These are phyloP conservation scores for Dothistroma septosporum DNA, from an alignment of 2,329 filamentous ascomycete species.

Conservation along the genomic window DNA sequence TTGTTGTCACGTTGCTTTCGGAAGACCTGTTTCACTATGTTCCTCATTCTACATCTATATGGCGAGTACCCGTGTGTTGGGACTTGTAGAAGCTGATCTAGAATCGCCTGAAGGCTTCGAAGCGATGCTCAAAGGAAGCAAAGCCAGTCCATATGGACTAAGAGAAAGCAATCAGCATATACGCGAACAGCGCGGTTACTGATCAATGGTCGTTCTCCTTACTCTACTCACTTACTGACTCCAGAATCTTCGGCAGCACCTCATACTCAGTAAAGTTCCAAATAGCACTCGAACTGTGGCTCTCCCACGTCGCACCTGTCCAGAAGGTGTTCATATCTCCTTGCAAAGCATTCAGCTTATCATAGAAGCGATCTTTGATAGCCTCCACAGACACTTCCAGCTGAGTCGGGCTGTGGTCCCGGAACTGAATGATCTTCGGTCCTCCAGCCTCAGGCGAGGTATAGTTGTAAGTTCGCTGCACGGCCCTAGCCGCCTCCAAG, in stretches of 20 bases:
- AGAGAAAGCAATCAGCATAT: not conserved
- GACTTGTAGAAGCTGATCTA: too few relatives aligned
- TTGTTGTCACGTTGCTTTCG: too few relatives aligned
- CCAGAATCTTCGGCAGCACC: slow-evolving; percentile 10
- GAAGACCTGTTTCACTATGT: too few relatives aligned
- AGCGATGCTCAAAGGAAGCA: not conserved
- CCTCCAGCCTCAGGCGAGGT: slow-evolving; percentile 1
- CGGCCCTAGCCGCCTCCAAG: not conserved
- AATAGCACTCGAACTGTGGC: slow-evolving; percentile 32
- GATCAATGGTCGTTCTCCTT: not conserved
- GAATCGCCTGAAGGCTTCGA: too few relatives aligned
- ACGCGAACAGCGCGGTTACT: not conserved
- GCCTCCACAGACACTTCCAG: slow-evolving; percentile 24
- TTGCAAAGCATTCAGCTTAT: slow-evolving; percentile 25
- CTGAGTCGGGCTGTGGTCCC: slow-evolving; percentile 29
- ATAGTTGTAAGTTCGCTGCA: slow-evolving; percentile 5
- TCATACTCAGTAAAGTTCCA: slow-evolving; percentile 31
- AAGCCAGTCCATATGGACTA: not conserved
- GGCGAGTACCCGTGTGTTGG: too few relatives aligned
- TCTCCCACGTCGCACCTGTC: slow-evolving; percentile 31
- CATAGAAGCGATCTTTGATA: slow-evolving; percentile 29
- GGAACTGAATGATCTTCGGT: slow-evolving; percentile 22
- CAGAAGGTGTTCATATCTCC: slow-evolving; percentile 28
- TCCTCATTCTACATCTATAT: too few relatives aligned
- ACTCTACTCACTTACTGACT: not conserved